A percentile compares a stretch with the other conserved stretches of the same genome.
These are phyloP conservation scores for Prinsepia uniflora DNA, from an alignment of 306 rosid genomes.

Conservation along the genomic window DNA sequence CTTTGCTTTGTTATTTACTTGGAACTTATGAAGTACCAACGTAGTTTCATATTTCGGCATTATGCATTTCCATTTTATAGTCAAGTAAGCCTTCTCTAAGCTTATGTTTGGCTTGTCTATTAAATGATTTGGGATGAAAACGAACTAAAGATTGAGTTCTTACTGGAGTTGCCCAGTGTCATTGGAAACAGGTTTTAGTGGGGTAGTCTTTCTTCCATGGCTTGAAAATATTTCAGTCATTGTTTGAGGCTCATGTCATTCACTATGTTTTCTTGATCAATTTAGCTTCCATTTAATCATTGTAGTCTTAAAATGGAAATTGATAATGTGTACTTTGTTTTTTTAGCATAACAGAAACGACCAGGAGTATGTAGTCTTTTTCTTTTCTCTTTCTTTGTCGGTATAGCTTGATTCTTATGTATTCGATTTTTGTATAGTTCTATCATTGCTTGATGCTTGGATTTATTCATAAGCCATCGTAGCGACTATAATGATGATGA, in stretches of 20 bases:
- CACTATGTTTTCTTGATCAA: background rate
- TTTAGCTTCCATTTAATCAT: background rate
- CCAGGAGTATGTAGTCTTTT: background rate
- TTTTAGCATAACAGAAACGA: background rate
- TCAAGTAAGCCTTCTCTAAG: background rate
- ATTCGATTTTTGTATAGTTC: background rate
- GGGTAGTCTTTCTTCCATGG: background rate
- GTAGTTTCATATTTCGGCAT: too few species aligned
- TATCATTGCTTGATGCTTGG: background rate
- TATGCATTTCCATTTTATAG: too few species aligned
- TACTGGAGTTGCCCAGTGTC: background rate
- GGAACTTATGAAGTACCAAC: too few species aligned
- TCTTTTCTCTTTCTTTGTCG: background rate
- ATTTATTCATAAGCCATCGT: background rate
- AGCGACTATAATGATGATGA: background rate
- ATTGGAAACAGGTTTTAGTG: background rate
- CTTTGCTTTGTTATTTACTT: too few species aligned
- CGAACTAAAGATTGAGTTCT: background rate
- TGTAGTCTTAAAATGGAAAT: background rate
- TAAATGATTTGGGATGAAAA: background rate
- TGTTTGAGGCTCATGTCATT: background rate
- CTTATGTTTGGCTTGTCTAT: background rate
- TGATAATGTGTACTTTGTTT: background rate
- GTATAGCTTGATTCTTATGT: background rate
- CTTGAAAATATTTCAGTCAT: background rate